These are phyloP conservation scores for Chalaropsis thielavioides DNA, from an alignment of 2,329 filamentous ascomycete genomes.

Conservation along the genomic window DNA sequence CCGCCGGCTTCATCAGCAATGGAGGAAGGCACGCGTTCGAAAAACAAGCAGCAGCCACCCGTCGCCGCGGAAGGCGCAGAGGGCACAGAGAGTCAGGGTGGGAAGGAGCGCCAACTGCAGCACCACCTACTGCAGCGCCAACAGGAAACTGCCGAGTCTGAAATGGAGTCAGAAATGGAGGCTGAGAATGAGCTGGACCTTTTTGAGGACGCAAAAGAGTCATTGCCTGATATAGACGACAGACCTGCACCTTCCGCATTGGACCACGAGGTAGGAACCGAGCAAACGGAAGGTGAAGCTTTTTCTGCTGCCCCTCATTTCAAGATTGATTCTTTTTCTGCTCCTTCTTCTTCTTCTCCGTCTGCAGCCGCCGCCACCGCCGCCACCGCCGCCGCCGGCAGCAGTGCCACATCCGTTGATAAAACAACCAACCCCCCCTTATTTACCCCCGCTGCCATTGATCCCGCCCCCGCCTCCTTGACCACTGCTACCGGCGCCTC, in stretches of 20 bases:
- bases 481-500: not conserved
- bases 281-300: not conserved
- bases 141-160: not conserved
- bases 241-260: not conserved
- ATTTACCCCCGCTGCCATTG: not conserved
- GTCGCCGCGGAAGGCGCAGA: not conserved
- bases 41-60: not conserved
- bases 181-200: conserved; percentile 5
- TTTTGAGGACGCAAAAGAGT: conserved; percentile 14
- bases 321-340: not conserved
- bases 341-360: not conserved
- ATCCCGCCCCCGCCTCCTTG: not conserved
- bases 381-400: not conserved
- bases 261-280: not conserved
- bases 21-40: conserved; percentile 2
- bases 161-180: conserved; percentile 4
- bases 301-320: conserved; percentile 2
- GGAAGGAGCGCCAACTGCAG: not conserved
- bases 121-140: not conserved
- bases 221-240: conserved; percentile 6
- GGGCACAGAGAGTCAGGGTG: not conserved
- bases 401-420: not conserved
- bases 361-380: not conserved
- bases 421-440: not conserved
- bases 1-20: not conserved